Evolutionary conservation across 225 moss, liverwort and hornwort species (phyloP).

Genomic region (Ulota crispa): DNA sequence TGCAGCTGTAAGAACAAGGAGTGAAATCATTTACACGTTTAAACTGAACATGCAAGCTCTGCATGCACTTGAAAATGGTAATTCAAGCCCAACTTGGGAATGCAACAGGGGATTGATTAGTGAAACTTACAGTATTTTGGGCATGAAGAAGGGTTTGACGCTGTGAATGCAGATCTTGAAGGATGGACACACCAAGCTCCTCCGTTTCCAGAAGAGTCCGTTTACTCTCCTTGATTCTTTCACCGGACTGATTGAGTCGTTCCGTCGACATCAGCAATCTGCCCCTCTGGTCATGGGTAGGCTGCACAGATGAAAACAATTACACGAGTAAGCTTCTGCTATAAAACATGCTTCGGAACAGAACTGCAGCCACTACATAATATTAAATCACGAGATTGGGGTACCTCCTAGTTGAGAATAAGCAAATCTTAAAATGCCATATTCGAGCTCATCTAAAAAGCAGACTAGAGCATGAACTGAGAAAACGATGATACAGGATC

Average conservation of each 20-base stretch:
- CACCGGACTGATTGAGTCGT: slow-evolving; percentile 57
- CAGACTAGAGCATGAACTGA: background rate
- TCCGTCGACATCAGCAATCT: slow-evolving; percentile 67
- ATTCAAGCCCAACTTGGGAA: background rate
- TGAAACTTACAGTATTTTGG: slow-evolving; percentile 45
- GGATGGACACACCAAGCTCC: slow-evolving; percentile 68
- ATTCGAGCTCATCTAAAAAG: background rate
- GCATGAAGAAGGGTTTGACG: slow-evolving; percentile 60
- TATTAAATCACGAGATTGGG: background rate
- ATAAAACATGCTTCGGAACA: background rate
- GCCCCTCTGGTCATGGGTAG: slow-evolving; percentile 56
- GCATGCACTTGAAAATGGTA: background rate
- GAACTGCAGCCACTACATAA: background rate
- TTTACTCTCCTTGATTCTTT: slow-evolving; percentile 68
- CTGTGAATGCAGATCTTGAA: slow-evolving; percentile 66
- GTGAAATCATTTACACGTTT: background rate
- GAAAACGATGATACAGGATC: background rate
- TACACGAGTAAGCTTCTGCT: background rate
- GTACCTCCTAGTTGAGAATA: background rate
- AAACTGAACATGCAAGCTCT: background rate
- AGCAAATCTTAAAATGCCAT: background rate
- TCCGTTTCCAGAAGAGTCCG: slow-evolving; percentile 68
- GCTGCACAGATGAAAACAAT: slow-evolving; percentile 25
- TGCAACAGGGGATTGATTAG: too few species aligned
- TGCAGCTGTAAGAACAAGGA: slow-evolving; percentile 45